These are phyloP conservation scores for Beauveria sp. DNA, from an alignment of 2,329 filamentous ascomycete species.

Conservation along the genomic window DNA sequence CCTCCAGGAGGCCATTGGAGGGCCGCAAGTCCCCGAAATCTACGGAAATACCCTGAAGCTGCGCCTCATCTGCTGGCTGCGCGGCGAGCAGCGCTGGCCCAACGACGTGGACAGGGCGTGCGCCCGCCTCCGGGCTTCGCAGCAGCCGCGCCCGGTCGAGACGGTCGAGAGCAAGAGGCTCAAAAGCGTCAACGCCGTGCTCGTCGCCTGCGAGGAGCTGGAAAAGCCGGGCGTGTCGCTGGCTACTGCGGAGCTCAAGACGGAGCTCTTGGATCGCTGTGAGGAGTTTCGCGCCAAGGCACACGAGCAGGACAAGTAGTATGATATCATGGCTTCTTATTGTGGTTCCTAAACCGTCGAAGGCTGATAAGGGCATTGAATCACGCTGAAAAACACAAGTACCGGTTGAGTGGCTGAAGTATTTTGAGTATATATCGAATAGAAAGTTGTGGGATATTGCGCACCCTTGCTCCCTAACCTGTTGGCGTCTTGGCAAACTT, in stretches of 20 bases:
- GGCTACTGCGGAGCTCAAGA: neutral
- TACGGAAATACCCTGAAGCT: neutral
- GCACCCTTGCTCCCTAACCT: too few species aligned
- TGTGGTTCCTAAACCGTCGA: too few species aligned
- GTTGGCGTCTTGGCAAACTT: too few species aligned
- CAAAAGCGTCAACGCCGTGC: neutral
- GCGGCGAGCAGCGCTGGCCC: neutral
- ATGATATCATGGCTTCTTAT: too few species aligned
- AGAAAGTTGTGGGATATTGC: too few species aligned
- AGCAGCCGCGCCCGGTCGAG: neutral
- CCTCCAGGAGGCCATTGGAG: neutral
- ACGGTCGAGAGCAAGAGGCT: neutral
- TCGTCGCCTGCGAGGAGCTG: neutral
- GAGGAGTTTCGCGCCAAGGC: neutral
- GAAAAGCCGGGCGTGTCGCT: neutral
- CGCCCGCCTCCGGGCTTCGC: neutral
- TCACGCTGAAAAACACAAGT: too few species aligned
- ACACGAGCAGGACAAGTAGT: neutral
- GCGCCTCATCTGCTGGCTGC: neutral
- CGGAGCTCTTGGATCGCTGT: neutral
- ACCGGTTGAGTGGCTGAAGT: too few species aligned
- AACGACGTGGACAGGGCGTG: neutral
- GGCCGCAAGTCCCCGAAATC: neutral
- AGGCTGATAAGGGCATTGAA: too few species aligned
- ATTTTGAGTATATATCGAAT: too few species aligned